phyloP scores from a whole-genome alignment of 2,329 filamentous ascomycete genomes.

The Colletotrichum trifolii region DNA sequence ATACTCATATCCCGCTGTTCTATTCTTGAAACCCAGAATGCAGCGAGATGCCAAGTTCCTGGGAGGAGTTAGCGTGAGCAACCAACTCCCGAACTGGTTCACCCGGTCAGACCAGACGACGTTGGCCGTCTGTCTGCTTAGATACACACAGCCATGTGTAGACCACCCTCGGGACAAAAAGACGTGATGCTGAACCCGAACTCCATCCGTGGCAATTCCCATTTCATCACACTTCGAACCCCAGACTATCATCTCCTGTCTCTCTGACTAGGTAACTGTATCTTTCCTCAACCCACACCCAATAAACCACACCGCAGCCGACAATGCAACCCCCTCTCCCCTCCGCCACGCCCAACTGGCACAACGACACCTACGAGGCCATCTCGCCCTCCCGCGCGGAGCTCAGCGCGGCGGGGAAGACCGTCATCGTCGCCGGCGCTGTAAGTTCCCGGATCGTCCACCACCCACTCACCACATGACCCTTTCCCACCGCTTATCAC shows the following conservation, averaged over 20 bases:
- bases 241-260: background rate
- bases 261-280: background rate
- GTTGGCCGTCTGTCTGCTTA: no score
- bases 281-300: background rate
- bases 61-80: no score
- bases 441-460: conserved; percentile 51
- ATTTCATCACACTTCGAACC: no score
- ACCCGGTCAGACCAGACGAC: no score
- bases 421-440: conserved; percentile 73
- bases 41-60: no score
- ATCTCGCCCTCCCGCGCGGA: conserved; percentile 51
- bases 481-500: background rate
- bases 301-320: background rate
- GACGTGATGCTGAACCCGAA: no score
- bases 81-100: no score
- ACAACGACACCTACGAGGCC: conserved; percentile 50
- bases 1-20: no score
- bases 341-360: conserved; percentile 39
- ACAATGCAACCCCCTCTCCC: conserved; percentile 36
- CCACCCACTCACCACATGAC: background rate
- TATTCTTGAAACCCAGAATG: no score
- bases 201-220: no score
- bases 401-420: conserved; percentile 55
- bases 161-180: no score
- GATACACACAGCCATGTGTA: no score